Evolutionary conservation across 257 asterid species (phyloP), one percentile per base, ranked within the genome.

Genomic region (Parsonsia alboflavescens): DNA sequence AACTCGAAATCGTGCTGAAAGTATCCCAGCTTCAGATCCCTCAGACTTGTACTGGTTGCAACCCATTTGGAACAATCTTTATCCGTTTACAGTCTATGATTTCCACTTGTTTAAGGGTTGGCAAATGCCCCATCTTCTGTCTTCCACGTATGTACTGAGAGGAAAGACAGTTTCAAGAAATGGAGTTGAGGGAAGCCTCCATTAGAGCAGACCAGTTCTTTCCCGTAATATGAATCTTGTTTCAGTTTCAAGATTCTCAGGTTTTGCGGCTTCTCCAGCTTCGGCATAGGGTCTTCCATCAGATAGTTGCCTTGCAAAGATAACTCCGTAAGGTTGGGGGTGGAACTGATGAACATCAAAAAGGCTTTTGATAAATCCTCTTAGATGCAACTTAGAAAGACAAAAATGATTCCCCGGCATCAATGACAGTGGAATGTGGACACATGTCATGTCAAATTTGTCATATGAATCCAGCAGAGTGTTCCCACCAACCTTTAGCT

Each of bases 361-460:
- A 7, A 76, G 75, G 10, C 45, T 56, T 22, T 41, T 53, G 53
- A 69, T 22, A 30, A 21, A 69, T 68, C 80, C 80, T 44, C 58
- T 74, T 30, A 69, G 28, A 69, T 76, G 80, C 70, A 76, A 71
- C 80, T 76, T 76, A 58, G 36, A 76, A 33, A 76, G 75, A 69
- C n/a, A 44, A 17, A 5, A 58, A 76, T 69, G 53, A 42, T 42
- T 15, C 12, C 0, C 71, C 28, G n/a, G 21, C 54, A n/a, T 67
- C 36, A 44, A 21, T 67, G 80, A 58, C 75, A n/a, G 10, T 49
- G 62, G 70, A 57, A 76, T 30, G 26, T 45, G 33, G 28, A 0
- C 11, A 4, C 11, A 3, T 19, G 74, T 56, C 19, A 11, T 28
- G 28, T 22, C 52, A 50, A 63, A 21, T 9, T 33, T 46, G 0